Conservation (phyloP, 129 eudicot species). For the Glebionis coronaria region DNA sequence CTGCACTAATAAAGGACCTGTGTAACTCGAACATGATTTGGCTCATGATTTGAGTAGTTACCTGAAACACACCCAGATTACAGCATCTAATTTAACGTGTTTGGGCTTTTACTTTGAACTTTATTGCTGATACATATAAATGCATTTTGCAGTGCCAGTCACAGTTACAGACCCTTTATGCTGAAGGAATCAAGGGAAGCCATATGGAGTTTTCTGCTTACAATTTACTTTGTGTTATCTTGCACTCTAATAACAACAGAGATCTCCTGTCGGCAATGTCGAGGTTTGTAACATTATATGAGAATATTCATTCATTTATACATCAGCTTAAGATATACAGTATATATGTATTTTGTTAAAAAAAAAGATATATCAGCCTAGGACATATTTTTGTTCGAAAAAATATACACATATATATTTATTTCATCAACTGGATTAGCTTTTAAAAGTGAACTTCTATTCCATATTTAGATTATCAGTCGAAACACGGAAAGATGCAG, state of each 20-base stretch:
- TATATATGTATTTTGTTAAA: no score
- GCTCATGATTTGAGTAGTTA: no score
- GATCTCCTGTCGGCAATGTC: constrained; percentile 93
- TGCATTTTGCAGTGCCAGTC: constrained; percentile 78
- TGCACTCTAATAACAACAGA: constrained; percentile 89
- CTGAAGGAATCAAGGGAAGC: constrained; percentile 87
- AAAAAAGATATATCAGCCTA: no score
- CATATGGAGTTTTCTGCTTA: constrained; percentile 89
- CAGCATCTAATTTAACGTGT: background rate
- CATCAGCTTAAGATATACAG: background rate
- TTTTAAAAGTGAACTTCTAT: constrained; percentile 8
- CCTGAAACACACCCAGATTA: no score
- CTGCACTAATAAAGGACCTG: no score
- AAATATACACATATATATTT: background rate
- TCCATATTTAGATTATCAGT: constrained; percentile 58
- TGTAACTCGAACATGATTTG: no score
- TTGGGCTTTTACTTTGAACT: background rate
- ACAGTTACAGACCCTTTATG: constrained; percentile 84
- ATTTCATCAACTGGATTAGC: constrained; percentile 4
- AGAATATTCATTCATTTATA: background rate
- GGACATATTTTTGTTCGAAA: no score
- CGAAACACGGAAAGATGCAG: constrained; percentile 65
- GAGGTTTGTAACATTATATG: constrained; percentile 47
- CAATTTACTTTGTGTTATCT: constrained; percentile 71
- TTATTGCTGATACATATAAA: constrained; percentile 1